These are phyloP conservation scores for Paecilomyces variotii DNA, from an alignment of 2,329 filamentous ascomycete genomes.

Conservation along the genomic window DNA sequence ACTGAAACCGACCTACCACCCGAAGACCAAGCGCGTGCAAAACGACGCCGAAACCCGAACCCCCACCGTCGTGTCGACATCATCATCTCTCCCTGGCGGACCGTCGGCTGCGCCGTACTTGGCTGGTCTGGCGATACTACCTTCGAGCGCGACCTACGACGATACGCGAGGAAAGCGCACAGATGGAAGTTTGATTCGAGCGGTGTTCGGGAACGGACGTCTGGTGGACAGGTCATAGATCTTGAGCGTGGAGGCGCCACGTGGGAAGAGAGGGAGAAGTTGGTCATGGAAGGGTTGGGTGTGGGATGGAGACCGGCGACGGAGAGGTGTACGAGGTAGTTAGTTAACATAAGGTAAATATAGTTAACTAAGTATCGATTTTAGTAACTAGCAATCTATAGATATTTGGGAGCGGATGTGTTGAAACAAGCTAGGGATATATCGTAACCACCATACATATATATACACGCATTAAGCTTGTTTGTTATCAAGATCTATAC, in stretches of 20 bases:
- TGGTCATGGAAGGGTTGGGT: slow-evolving; percentile 69
- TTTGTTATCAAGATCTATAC: too few relatives aligned
- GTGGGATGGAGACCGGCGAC: slow-evolving; percentile 59
- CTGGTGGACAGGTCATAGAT: slow-evolving; percentile 62
- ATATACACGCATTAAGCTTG: too few relatives aligned
- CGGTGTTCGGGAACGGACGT: slow-evolving; percentile 61
- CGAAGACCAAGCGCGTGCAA: slow-evolving; percentile 4
- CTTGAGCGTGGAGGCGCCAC: slow-evolving; percentile 50
- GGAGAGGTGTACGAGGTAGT: slow-evolving; percentile 59
- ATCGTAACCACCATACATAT: background rate
- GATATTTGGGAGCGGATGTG: too few relatives aligned
- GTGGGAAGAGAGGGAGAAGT: slow-evolving; percentile 64
- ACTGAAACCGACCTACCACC: slow-evolving; percentile 4
- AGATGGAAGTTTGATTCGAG: slow-evolving; percentile 86
- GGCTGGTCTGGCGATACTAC: slow-evolving; percentile 87
- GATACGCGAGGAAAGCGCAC: slow-evolving; percentile 66
- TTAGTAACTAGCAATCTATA: too few relatives aligned
- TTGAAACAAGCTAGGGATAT: background rate
- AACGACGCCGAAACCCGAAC: slow-evolving; percentile 53
- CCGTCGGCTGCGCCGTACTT: slow-evolving; percentile 75
- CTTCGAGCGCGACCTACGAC: slow-evolving; percentile 76
- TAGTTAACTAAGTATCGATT: too few relatives aligned
- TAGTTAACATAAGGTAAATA: background rate
- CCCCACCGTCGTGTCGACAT: slow-evolving; percentile 84
- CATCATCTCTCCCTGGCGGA: slow-evolving; percentile 81